Base-by-base conservation (phyloP, 805 yeast genomes). In the Suhomyces tanzawaensis region DNA sequence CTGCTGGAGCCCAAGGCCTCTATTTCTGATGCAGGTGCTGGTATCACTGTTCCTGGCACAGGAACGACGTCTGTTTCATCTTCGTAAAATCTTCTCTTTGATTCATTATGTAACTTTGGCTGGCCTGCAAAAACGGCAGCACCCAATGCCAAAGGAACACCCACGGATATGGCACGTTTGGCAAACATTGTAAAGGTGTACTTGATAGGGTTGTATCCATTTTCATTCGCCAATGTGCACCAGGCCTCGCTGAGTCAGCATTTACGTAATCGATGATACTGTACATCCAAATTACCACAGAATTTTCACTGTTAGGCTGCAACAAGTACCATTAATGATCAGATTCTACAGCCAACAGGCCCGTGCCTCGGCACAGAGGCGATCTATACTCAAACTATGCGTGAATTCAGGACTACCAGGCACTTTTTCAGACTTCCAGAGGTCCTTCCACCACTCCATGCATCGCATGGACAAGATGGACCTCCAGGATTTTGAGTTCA, bases 31-130 rank as follows among this genome's bases (percentile, higher is more conserved):
- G 62, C 66, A 2, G 72, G 47, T 11, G 76, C 72, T 18, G 76
- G 66, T 6, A 63, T 58, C 1, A 64, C 56, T 0, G 79, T 72
- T 3, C 81, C 81, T 19, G 81, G 80, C 14, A 73, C 53, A 2
- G 79, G 77, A 2, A 64, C 64, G 14, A 69, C 64, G 7, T 59
- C 49, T 19, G 57, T 54, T 36, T 75, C 80, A 48, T 77, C 77
- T 43, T 71, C 77, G 46, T 77, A 77, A 47, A 77, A 77, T 13
- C 49, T 58, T 32, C 79, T 61, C 41, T 55, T 66, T 11, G 52
- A 19, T 29, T 52, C 58, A 38, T 40, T 45, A 17, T 29, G 36
- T 21, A 16, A 14, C 18, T 14, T 8, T 9, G 24, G 15, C 5
- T 18, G 11, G 12, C 18, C 27, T 14, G 15, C 7, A 19, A 36